phyloP scores from a whole-genome alignment of 2,329 filamentous ascomycete genomes.

The Ophiocordyceps sinensis region DNA sequence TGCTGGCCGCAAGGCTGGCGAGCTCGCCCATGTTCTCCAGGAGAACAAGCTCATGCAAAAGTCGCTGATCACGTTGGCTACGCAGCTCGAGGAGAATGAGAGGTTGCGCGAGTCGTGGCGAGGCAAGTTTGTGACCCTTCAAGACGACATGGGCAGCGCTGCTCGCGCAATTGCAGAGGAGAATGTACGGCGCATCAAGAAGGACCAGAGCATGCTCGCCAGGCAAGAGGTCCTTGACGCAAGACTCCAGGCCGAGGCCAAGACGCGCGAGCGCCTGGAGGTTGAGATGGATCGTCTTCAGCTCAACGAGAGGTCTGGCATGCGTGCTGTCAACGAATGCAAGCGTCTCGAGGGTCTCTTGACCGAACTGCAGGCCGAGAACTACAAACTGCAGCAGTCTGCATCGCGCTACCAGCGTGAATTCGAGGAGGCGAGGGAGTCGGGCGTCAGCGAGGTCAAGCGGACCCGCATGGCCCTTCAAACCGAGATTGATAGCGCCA shows the following conservation, averaged over 20 bases:
- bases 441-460: constrained; percentile 65
- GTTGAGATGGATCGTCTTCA: constrained; percentile 52
- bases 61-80: constrained; percentile 57
- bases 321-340: constrained; percentile 48
- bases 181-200: constrained; percentile 63
- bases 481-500: constrained; percentile 67
- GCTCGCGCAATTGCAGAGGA: constrained; percentile 71
- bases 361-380: constrained; percentile 47
- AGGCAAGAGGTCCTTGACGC: constrained; percentile 68
- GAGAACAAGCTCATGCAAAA: constrained; percentile 62
- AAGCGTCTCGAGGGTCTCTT: constrained; percentile 43
- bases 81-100: constrained; percentile 75
- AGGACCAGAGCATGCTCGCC: constrained; percentile 65
- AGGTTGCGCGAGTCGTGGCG: constrained; percentile 74
- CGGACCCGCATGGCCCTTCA: constrained; percentile 68
- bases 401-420: constrained; percentile 63
- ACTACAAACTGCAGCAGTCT: constrained; percentile 56
- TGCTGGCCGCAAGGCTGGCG: constrained; percentile 32
- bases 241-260: constrained; percentile 59
- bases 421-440: constrained; percentile 70
- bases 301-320: constrained; percentile 47
- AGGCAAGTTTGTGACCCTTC: constrained; percentile 68
- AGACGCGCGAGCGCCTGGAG: constrained; percentile 52
- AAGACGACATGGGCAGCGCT: constrained; percentile 72
- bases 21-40: constrained; percentile 31